Base-by-base conservation (phyloP, 73 alveolate genomes). In the Breviolum minutum region DNA sequence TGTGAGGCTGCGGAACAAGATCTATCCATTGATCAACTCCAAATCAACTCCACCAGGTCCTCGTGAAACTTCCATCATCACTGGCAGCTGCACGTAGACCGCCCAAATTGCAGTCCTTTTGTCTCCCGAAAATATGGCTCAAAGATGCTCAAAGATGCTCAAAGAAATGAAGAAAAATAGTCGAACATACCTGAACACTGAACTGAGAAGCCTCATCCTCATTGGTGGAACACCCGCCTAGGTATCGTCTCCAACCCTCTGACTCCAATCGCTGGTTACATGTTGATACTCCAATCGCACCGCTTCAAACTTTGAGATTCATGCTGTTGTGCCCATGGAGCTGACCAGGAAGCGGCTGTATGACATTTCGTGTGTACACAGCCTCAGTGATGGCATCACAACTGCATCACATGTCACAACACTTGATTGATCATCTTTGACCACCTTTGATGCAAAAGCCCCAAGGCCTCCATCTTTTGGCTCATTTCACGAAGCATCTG, bases 381-480 rank as follows among this genome's bases (percentile, higher is more conserved):
- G 88, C 88, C 88, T 80, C 14, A 27, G n/a, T n/a, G n/a, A n/a
- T n/a, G n/a, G n/a, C n/a, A n/a, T n/a, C n/a, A n/a, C n/a, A n/a
- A n/a, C n/a, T n/a, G n/a, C n/a, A n/a, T n/a, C n/a, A n/a, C n/a
- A n/a, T n/a, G n/a, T n/a, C n/a, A 30, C 30, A 20, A 54, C 30
- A 71, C 19, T 66, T 66, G 26, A 40, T 22, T 17, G 77, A 68
- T 4, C 77, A 68, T 14, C 17, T 17, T 14, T 68, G 77, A 14
- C n/a, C n/a, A n/a, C n/a, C n/a, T n/a, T n/a, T 40, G 54, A 40
- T 40, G 54, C 54, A 40, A 40, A 40, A 40, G 54, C 54, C 54
- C 54, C 54, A 40, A 40, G 54, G 74, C 92, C 92, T 83, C 70
- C 92, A 48, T n/a, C 92, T 83, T 83, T 17, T 22, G 60, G 54